Base-by-base conservation (phyloP, 139 green algal species). In the Tetraselmis chui region DNA sequence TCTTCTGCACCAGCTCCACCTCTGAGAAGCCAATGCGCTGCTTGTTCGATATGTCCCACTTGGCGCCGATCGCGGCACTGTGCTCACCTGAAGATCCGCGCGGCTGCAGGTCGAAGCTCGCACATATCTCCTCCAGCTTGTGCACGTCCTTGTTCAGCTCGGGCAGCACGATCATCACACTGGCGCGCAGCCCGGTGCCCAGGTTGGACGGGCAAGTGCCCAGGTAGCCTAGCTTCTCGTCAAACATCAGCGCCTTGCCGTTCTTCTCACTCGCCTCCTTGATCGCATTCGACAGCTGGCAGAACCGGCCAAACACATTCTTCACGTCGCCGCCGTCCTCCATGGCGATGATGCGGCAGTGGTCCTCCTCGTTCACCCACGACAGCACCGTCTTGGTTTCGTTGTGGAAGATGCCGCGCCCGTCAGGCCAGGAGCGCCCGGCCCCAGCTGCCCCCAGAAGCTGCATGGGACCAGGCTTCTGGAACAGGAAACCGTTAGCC, bases 261-360 rank as follows among this genome's bases (percentile, higher is more conserved):
- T 81, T 67, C 30, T 31, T 76, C 78, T 75, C 78, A 81, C 31
- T 28, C 18, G 30, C 78, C 25, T 31, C 30, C 78, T 81, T 81
- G 78, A 81, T 81, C 31, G 78, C 30, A 24, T 81, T 25, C 22
- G 78, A 81, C 32, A 81, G 32, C 29, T 81, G 78, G 32, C 78
- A 81, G 78, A 81, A 81, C 31, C 78, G 78, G 5, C 2, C 31
- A 45, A 81, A 81, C 30, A 81, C 78, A 26, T 45, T 45, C 78
- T 81, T 81, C 30, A 81, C 59, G 78, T 81, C 78, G 29, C 78
- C 78, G 22, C 78, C 78, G 28, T 81, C 59, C 78, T 81, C 78
- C 78, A 81, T 81, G 26, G 78, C 75, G 78, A 81, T 81, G 78
- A 81, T 81, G 30, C 78, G 78, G 78, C 78, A 81, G 78, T 81